Evolutionary conservation across 805 yeast species (phyloP), one percentile per base, ranked within the genome.

Genomic region (Ogataea populi-albae): DNA sequence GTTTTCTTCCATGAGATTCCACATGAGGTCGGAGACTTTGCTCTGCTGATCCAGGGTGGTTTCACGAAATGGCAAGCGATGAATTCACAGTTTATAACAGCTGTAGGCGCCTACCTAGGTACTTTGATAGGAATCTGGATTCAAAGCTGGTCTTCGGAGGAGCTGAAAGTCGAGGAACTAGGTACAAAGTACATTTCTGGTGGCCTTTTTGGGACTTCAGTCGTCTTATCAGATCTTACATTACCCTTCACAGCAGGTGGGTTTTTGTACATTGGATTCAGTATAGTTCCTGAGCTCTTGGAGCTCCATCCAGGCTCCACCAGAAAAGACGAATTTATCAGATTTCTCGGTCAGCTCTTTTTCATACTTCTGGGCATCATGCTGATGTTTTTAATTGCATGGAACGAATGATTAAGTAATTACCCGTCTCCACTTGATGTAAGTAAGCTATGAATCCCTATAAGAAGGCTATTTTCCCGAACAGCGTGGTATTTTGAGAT

Each of bases 1-100:
- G 80, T 83, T 19, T 70, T 82, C 43, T 72, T 80, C 58, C 93
- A 84, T 55, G 93, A 84, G 55, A 73, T 83, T 32, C 93, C 93
- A 5, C 93, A 84, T 54, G 87, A 82, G 52, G 73, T 84, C 42
- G 89, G 91, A 31, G 93, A 84, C 52, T 84, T 79, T 60, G 89
- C 88, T 0, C 62, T 84, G 17, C 62, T 84, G 41, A 71, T 80
- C 43, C 77, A 79, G 49, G 80, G 81, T 16, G 91, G 91, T 0
- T 73, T 79, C 46, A 66, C 84, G 15, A 77, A 77, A 57, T 60
- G 75, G 57, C 77, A 77, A 43, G 87, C 86, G 2, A 68, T 81
- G 69, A 69, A 68, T 35, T 77, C 85, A 0, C 89, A 83, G 58
- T 68, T 80, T 35, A 49, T 80, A 22, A 80, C 88, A 3, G 80